Evolutionary conservation across 768 basidiomycete species (phyloP), one percentile per base, ranked within the genome.

Genomic region (Mycena vulgaris): DNA sequence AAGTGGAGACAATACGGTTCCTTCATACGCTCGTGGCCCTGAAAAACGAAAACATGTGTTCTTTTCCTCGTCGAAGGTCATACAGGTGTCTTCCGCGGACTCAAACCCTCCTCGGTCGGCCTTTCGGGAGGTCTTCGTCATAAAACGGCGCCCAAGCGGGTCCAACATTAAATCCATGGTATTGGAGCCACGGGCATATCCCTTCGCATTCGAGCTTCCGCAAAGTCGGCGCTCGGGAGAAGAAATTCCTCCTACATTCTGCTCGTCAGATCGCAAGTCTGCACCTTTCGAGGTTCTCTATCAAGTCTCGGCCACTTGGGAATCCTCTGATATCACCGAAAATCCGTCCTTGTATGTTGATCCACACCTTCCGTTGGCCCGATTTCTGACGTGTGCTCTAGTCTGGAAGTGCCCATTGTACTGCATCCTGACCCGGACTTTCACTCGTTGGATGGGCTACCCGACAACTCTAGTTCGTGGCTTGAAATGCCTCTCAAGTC

Each of bases 381-480:
- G 65, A 49, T 55, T 28, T 49, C 58, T 72, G 19, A 70, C 67
- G 66, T 28, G 52, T 57, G 72, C 48, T 66, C 21, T 74, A 93
- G 92, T 59, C 75, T 93, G 31, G 90, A 92, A 70, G 87, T 89
- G 5, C 93, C 93, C 7, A 83, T 93, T 49, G 74, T 92, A 25
- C 82, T 90, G 31, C 87, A 90, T 53, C 88, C 89, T 5, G 90
- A 91, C 59, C 73, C 79, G 1, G 90, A 89, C 70, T 90, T 90
- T 70, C 87, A 89, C 60, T 90, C 89, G 3, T 73, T 84, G 25
- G 90, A 91, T 73, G 87, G 86, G 35, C 77, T 80, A 3, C 63
- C 78, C 16, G 75, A 80, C 45, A 79, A 84, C 58, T 81, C 85
- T 4, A 84, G 86, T 45, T 86, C 88, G 0, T 94, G 93, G 92